Evolutionary conservation across 1,284 basidiomycete genomes (phyloP).

Genomic region (Butyriboletus appendiculatus): DNA sequence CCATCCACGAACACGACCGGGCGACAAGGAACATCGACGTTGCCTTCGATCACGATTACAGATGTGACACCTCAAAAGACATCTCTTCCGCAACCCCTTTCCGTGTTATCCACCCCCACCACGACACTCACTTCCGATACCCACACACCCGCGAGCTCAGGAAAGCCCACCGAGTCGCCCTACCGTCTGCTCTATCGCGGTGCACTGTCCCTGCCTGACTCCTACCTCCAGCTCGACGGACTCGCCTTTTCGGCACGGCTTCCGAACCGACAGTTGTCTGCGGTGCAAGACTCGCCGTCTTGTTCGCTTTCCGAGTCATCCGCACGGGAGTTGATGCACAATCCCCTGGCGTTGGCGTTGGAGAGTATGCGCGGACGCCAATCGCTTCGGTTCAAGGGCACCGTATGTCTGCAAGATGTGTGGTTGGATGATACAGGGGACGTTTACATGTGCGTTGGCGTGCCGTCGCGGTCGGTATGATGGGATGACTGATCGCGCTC

Average conservation of each 20-base stretch:
- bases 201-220: slow-evolving; percentile 72
- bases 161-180: slow-evolving; percentile 7
- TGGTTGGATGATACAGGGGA: slow-evolving; percentile 61
- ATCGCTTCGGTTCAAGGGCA: slow-evolving; percentile 58
- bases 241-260: slow-evolving; percentile 59
- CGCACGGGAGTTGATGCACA: slow-evolving; percentile 52
- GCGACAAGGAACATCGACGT: neutral
- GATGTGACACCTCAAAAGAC: slow-evolving; percentile 25
- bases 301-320: slow-evolving; percentile 24
- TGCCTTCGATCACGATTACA: slow-evolving; percentile 16
- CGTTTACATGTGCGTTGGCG: slow-evolving; percentile 58
- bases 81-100: neutral
- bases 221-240: slow-evolving; percentile 69
- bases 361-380: slow-evolving; percentile 82
- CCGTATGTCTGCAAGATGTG: slow-evolving; percentile 51
- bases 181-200: slow-evolving; percentile 72
- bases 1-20: neutral
- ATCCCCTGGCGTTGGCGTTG: slow-evolving; percentile 67
- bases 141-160: neutral
- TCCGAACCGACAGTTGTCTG: slow-evolving; percentile 5
- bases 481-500: neutral
- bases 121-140: neutral
- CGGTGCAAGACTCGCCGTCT: slow-evolving; percentile 43
- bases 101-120: slow-evolving; percentile 6
- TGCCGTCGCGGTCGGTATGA: neutral